These are phyloP conservation scores for Pestalotiopsis sp. DNA, from an alignment of 2,329 filamentous ascomycete genomes.

Conservation along the genomic window DNA sequence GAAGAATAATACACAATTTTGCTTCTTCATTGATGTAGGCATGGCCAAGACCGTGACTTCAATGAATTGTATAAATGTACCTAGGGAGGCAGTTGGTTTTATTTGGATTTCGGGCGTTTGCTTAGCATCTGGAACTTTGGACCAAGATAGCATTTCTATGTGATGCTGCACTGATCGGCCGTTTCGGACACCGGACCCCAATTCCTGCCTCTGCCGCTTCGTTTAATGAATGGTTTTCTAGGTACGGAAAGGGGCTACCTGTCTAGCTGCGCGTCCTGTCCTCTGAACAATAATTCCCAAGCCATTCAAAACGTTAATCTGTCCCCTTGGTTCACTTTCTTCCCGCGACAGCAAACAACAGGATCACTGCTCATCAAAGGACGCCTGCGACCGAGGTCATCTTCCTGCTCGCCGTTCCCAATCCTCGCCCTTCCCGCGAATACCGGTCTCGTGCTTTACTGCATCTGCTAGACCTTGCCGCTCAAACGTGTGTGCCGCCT, in stretches of 20 bases:
- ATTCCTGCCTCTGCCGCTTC: background rate
- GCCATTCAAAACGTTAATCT: slow-evolving; percentile 1
- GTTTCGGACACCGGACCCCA: background rate
- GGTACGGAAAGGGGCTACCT: background rate
- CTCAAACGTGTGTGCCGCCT: slow-evolving; percentile 4
- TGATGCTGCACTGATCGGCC: background rate
- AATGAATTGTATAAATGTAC: too few relatives aligned
- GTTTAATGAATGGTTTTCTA: background rate
- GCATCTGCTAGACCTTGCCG: slow-evolving; percentile 12
- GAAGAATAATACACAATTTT: too few relatives aligned
- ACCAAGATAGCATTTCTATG: background rate
- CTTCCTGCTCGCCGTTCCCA: slow-evolving; percentile 9
- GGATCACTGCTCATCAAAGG: background rate
- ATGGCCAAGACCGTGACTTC: too few relatives aligned
- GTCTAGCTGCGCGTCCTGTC: background rate
- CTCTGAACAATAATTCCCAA: background rate
- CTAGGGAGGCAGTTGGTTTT: too few relatives aligned
- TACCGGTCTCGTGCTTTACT: slow-evolving; percentile 16
- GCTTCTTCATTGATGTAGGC: too few relatives aligned
- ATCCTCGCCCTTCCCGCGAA: background rate
- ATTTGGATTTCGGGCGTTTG: too few relatives aligned
- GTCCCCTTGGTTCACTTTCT: background rate
- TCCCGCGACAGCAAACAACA: background rate
- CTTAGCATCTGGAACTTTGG: too few relatives aligned
- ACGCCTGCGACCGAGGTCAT: background rate